Base-by-base conservation (phyloP, 768 basidiomycete species). In the Tulasnella sp. region DNA sequence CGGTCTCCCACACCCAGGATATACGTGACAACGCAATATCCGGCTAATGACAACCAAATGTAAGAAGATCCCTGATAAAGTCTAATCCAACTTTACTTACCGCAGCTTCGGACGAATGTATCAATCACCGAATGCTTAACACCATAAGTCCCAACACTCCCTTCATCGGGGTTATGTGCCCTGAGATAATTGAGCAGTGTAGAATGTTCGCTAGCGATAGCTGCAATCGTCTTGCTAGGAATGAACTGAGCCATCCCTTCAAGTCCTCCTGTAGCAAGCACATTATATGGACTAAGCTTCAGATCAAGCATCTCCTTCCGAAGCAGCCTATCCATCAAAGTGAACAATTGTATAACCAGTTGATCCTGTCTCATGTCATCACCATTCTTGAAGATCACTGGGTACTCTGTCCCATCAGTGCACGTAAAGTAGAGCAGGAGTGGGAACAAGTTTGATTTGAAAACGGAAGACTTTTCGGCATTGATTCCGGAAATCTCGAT, bases 361-460 rank as follows among this genome's bases (percentile, higher is more conserved):
- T 99, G 95, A 63, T 99, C 95, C 65, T 99, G 95, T 19, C 95
- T 81, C 74, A 98, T 83, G 62, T 99, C 95, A 62, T 98, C 95
- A 12, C 95, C 95, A 58, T 96, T 92, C 66, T 98, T 99, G 74
- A 98, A 96, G 54, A 99, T 98, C 45, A 96, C 76, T 0, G 92
- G 86, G 64, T 84, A 98, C 62, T 91, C 86, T 13, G 78, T 74
- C 8, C 85, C 81, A 51, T 88, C 83, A 8, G 33, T 70, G 58
- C 85, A 84, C 58, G 87, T 81, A 65, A 98, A 93, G 64, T 84
- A 89, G 15, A 99, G 71, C 16, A 93, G 72, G 46, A 99, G 72
- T 0, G 95, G 95, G 59, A 80, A 89, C 48, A 96, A 79, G 62
- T 92, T 96, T 39, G 91, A 95, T 64, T 98, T 99, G 76, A 99